Evolutionary conservation across 2,329 filamentous ascomycete species (phyloP).

Genomic region (Venturia pyrina): DNA sequence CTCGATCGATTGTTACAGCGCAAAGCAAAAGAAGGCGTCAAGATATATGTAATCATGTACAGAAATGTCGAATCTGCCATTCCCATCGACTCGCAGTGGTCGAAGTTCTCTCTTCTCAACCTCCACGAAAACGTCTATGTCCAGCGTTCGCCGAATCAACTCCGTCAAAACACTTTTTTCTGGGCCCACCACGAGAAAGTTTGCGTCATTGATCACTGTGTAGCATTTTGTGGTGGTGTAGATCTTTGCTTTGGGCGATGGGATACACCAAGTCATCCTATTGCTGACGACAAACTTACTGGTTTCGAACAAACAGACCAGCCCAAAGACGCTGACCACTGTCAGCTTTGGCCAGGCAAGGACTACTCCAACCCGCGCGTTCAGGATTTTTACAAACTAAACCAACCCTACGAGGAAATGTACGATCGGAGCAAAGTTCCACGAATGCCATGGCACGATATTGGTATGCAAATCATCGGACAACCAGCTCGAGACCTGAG

Average conservation of each 20-base stretch:
- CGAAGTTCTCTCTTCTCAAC: constrained; percentile 90
- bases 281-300: constrained; percentile 88
- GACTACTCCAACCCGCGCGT: constrained; percentile 96
- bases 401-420: constrained; percentile 97
- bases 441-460: constrained; percentile 97
- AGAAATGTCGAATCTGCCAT: constrained; percentile 95
- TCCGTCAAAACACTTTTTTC: constrained; percentile 98
- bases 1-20: constrained; percentile 85
- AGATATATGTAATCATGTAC: constrained; percentile 96
- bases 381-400: constrained; percentile 85
- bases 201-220: constrained; percentile 90
- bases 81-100: constrained; percentile 96
- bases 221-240: constrained; percentile 91
- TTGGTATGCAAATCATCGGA: constrained; percentile 94
- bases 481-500: constrained; percentile 91
- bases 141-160: constrained; percentile 91
- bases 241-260: constrained; percentile 95
- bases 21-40: constrained; percentile 91
- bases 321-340: constrained; percentile 85
- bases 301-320: constrained; percentile 73
- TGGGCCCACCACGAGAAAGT: constrained; percentile 98
- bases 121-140: constrained; percentile 87
- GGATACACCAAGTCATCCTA: constrained; percentile 88
- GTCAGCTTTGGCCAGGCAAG: constrained; percentile 93
- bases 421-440: constrained; percentile 84